Percentiles rank a stretch among this genome's conserved stretches.
Evolutionary conservation across 2,329 filamentous ascomycete genomes (phyloP).

Genomic region (Pseudogymnoascus verrucosus): DNA sequence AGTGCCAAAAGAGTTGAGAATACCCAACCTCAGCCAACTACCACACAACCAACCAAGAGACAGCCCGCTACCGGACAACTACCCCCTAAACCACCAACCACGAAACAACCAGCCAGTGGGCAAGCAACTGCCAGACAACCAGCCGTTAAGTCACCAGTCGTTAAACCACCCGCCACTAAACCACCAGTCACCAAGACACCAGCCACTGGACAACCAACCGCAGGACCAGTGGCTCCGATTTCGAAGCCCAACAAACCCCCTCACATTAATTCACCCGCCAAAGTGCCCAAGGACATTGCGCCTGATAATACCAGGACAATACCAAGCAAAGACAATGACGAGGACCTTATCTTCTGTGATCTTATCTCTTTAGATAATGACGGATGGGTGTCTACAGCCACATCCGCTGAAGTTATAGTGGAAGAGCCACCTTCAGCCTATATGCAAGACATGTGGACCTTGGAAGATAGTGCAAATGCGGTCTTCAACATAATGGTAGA

Average conservation of each 20-base stretch:
- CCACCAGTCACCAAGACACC: background rate
- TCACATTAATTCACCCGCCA: background rate
- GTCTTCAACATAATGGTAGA: background rate
- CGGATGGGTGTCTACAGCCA: background rate
- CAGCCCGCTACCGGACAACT: background rate
- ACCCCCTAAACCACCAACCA: background rate
- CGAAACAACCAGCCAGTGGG: background rate
- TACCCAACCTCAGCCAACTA: background rate
- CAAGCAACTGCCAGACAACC: background rate
- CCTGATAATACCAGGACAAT: background rate
- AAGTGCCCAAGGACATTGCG: background rate
- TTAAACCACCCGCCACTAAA: background rate
- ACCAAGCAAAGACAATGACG: background rate
- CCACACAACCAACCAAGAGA: background rate
- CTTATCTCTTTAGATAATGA: background rate
- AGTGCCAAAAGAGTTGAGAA: background rate
- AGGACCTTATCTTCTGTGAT: background rate
- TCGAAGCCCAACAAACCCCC: background rate
- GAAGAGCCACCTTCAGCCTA: background rate
- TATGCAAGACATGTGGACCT: slow-evolving; percentile 1
- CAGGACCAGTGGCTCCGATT: background rate
- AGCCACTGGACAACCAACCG: background rate
- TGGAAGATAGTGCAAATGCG: background rate
- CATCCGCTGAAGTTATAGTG: background rate
- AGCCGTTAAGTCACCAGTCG: background rate